These are phyloP conservation scores for Linnemannia hyalina DNA, from an alignment of 192 early-diverging fungal species.

Conservation along the genomic window DNA sequence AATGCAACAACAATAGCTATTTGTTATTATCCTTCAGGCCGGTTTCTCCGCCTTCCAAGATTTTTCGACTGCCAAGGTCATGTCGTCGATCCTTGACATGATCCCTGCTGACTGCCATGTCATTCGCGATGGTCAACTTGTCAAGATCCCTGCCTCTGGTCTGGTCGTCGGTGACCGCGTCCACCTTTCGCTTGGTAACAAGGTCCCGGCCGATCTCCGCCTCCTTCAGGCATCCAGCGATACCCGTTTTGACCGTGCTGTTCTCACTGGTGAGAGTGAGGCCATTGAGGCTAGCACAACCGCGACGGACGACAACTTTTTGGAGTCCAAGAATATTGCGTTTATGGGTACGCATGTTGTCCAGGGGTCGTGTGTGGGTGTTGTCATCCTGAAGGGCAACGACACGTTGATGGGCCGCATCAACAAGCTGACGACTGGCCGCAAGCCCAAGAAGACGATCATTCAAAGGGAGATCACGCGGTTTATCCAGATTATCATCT, in stretches of 20 bases:
- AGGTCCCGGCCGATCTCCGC: slow-evolving; percentile 84
- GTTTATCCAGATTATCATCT: slow-evolving; percentile 79
- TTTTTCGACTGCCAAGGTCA: slow-evolving; percentile 73
- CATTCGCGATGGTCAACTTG: slow-evolving; percentile 73
- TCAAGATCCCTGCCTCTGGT: slow-evolving; percentile 63
- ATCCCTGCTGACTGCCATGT: slow-evolving; percentile 73
- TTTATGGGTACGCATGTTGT: slow-evolving; percentile 78
- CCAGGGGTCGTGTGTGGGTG: slow-evolving; percentile 77
- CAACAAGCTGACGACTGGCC: slow-evolving; percentile 65
- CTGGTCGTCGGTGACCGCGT: slow-evolving; percentile 86
- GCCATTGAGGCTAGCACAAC: slow-evolving; percentile 72
- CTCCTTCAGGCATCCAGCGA: slow-evolving; percentile 76
- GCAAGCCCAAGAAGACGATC: slow-evolving; percentile 56
- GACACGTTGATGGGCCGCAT: slow-evolving; percentile 82
- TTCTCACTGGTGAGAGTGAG: slow-evolving; percentile 84
- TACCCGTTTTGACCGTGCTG: slow-evolving; percentile 82
- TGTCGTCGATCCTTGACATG: slow-evolving; percentile 82
- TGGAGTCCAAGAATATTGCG: slow-evolving; percentile 88
- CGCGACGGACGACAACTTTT: slow-evolving; percentile 77
- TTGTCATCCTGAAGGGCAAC: slow-evolving; percentile 85
- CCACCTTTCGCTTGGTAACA: slow-evolving; percentile 71
- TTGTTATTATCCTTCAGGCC: slow-evolving; percentile 77
- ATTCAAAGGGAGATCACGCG: slow-evolving; percentile 74
- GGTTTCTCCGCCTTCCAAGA: slow-evolving; percentile 80
- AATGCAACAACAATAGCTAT: slow-evolving; percentile 30